These are phyloP conservation scores for Brassica balearica DNA, from an alignment of 441 rosid species.

Conservation along the genomic window DNA sequence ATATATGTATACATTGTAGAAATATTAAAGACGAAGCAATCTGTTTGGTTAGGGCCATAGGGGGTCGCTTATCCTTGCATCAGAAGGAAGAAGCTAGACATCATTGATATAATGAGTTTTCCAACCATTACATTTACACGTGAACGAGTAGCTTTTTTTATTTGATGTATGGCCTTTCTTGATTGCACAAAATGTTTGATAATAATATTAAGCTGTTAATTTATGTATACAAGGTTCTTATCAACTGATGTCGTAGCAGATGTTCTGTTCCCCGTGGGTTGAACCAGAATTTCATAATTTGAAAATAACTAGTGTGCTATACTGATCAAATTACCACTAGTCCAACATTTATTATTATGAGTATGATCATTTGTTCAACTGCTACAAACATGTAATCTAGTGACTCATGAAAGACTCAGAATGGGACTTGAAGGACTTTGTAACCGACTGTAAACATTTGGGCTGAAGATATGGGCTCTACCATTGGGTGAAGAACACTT, in stretches of 20 bases:
- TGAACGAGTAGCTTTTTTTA: not conserved
- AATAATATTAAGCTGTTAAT: not conserved
- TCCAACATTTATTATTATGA: not conserved
- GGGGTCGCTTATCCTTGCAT: constrained; percentile 29
- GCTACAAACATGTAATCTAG: not conserved
- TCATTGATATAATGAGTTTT: constrained; percentile 1
- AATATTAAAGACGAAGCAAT: constrained; percentile 27
- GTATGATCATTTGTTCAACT: not conserved
- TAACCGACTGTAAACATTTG: constrained; percentile 8
- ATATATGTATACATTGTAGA: not conserved
- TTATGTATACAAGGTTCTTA: not conserved
- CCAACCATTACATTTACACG: constrained; percentile 4
- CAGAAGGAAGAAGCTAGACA: constrained; percentile 26
- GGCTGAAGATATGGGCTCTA: not conserved
- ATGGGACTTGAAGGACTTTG: constrained; percentile 12
- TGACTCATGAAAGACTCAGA: not conserved
- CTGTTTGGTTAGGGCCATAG: constrained; percentile 9
- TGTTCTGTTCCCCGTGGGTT: not conserved
- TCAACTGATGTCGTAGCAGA: not conserved
- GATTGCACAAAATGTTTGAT: not conserved
- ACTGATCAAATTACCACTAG: not conserved
- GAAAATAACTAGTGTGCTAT: not conserved
- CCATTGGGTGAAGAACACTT: not conserved
- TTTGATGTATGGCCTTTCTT: not conserved
- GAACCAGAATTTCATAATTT: not conserved